Percentiles rank a stretch among this genome's conserved stretches.
Conservation (phyloP, 2,329 filamentous ascomycete species). For the Talaromyces sp. region DNA sequence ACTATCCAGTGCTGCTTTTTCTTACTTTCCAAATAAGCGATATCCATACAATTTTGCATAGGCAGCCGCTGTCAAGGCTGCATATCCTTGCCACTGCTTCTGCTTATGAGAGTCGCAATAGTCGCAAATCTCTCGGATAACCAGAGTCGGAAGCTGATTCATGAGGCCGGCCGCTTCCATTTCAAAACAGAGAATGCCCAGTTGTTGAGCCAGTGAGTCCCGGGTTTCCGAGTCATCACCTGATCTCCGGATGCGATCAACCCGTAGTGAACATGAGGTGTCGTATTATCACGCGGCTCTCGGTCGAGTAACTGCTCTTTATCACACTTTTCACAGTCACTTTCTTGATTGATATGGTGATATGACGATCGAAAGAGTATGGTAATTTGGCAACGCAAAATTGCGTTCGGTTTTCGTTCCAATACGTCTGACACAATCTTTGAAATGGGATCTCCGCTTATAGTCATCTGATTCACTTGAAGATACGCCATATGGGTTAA, state of each 20-base stretch:
- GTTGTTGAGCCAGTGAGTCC: neutral
- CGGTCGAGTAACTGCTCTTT: too few species aligned
- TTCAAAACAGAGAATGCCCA: slow-evolving; percentile 24
- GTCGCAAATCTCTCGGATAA: slow-evolving; percentile 38
- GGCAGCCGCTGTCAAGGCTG: slow-evolving; percentile 29
- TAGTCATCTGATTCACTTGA: neutral
- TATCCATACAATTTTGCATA: slow-evolving; percentile 18
- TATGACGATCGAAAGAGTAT: neutral
- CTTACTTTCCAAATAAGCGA: neutral
- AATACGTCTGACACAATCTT: too few species aligned
- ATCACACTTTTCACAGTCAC: neutral
- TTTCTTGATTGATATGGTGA: neutral
- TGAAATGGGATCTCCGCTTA: neutral
- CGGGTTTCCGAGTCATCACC: neutral
- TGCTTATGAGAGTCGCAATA: slow-evolving; percentile 39
- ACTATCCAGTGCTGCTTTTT: slow-evolving; percentile 7
- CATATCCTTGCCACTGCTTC: slow-evolving; percentile 36
- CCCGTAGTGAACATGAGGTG: neutral
- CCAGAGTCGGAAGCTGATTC: slow-evolving; percentile 32
- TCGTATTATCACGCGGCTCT: neutral
- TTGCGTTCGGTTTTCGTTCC: too few species aligned
- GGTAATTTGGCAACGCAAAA: too few species aligned
- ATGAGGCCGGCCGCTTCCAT: slow-evolving; percentile 26
- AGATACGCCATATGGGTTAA: neutral
- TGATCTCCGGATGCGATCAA: neutral